Conservation (phyloP, 441 rosid genomes). For the Jatropha podagrica region DNA sequence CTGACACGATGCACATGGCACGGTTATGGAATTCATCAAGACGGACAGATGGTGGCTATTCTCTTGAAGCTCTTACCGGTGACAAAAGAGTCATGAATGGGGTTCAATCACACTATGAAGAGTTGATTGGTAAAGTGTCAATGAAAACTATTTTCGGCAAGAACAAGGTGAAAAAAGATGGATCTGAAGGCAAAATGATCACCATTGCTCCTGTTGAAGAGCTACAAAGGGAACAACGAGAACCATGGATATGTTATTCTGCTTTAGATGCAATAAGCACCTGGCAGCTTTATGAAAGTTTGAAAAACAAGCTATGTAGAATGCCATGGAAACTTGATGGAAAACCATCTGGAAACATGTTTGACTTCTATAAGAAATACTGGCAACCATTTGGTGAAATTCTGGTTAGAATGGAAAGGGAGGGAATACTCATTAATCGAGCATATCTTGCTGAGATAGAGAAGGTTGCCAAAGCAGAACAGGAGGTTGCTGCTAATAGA, state of each 20-base stretch:
- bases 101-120: constrained; percentile 39
- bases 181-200: constrained; percentile 75
- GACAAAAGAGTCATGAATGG: constrained; percentile 57
- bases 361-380: constrained; percentile 71
- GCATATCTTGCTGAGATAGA: constrained; percentile 78
- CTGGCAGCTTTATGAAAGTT: constrained; percentile 77
- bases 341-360: constrained; percentile 49
- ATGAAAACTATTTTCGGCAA: constrained; percentile 89
- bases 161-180: constrained; percentile 88
- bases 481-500: constrained; percentile 64
- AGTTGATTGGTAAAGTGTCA: constrained; percentile 77
- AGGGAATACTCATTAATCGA: constrained; percentile 92
- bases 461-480: constrained; percentile 86
- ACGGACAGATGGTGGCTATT: constrained; percentile 76
- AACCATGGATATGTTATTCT: constrained; percentile 87
- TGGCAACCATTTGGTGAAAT: constrained; percentile 91
- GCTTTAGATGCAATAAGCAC: constrained; percentile 94
- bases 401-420: constrained; percentile 84
- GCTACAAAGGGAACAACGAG: constrained; percentile 73
- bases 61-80: constrained; percentile 92
- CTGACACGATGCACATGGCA: constrained; percentile 99
- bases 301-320: constrained; percentile 47
- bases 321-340: constrained; percentile 70
- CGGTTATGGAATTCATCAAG: constrained; percentile 94
- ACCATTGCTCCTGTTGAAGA: constrained; percentile 79